Base-by-base conservation (phyloP, 23 red algal species). In the Rhodosorus marinus region DNA sequence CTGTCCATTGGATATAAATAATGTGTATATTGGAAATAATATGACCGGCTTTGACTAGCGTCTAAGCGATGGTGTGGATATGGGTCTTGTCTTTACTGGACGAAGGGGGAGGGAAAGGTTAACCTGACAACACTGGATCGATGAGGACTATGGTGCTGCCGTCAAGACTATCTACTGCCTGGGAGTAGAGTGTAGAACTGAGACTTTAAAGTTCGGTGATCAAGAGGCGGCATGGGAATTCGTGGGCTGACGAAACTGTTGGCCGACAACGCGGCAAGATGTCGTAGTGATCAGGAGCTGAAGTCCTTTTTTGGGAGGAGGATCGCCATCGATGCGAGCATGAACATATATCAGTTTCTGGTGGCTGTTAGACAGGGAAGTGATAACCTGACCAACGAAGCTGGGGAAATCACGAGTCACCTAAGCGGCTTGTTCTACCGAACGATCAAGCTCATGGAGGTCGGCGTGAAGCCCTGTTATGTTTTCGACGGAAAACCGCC, bases 311-410 rank as follows among this genome's bases (percentile, higher is more conserved):
- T 98, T 42, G 90, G 90, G 17, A 59, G 90, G 9, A 79, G 64
- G 33, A 75, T 98, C 32, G 90, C 90, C 0, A 80, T 98, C 7
- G 90, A 98, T 60, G 90, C 90, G 7, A 86, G 79, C 11, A 98
- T 98, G 90, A 72, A 56, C 38, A 98, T 98, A 42, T 98, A 98
- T 41, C 90, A 98, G 52, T 82, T 98, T 6, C 73, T 98, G 2
- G 80, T 86, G 20, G 79, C 90, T 41, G 78, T 98, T 5, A 74
- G 90, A 2, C 31, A 34, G 6, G 47, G 66, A 40, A 80, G 78
- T 24, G 90, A 82, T 29, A 86, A 80, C 54, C 36, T 98, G 20
- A 80, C 79, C 31, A 98, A 98, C 59, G 73, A 84, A 24, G 54
- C 62, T 3, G 90, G 90, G 14, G 59, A 74, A 26, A 63, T 98